Conservation (phyloP, 352 stramenopile species). For the Globisporangium rhizosaccharum region DNA sequence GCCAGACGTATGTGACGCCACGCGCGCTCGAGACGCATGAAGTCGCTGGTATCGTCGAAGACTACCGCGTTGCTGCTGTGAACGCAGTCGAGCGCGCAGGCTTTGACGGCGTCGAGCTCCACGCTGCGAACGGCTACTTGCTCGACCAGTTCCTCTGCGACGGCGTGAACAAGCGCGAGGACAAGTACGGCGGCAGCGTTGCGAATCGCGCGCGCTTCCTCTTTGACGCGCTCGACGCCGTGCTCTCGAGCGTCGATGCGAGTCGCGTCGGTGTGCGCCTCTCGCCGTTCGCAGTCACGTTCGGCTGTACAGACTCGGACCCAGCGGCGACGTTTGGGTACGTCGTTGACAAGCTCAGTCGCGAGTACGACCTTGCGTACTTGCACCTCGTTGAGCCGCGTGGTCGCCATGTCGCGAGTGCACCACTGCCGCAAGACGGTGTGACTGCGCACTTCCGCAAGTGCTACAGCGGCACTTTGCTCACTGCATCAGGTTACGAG, state of each 20-base stretch:
- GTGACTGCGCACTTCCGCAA: constrained; percentile 27
- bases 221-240: constrained; percentile 38
- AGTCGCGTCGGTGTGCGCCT: constrained; percentile 5
- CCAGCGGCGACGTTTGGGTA: constrained; percentile 19
- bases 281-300: constrained; percentile 17
- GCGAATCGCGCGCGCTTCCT: constrained; percentile 66
- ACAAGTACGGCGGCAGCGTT: constrained; percentile 64
- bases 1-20: constrained; percentile 41
- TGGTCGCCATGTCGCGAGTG: constrained; percentile 10
- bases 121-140: constrained; percentile 85
- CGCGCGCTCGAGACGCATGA: constrained; percentile 66
- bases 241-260: neutral
- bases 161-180: constrained; percentile 48
- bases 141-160: constrained; percentile 78
- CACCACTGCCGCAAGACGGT: constrained; percentile 19
- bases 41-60: constrained; percentile 58
- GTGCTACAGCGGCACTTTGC: constrained; percentile 27
- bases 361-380: constrained; percentile 20
- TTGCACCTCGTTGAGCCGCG: constrained; percentile 31
- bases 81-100: constrained; percentile 45
- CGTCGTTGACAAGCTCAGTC: constrained; percentile 11
- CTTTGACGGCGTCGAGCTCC: constrained; percentile 87
- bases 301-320: constrained; percentile 19
- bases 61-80: constrained; percentile 44
- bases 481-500: constrained; percentile 27